Evolutionary conservation across 1,139 yeast genomes (phyloP).

Genomic region (Geotrichum bryndzae): DNA sequence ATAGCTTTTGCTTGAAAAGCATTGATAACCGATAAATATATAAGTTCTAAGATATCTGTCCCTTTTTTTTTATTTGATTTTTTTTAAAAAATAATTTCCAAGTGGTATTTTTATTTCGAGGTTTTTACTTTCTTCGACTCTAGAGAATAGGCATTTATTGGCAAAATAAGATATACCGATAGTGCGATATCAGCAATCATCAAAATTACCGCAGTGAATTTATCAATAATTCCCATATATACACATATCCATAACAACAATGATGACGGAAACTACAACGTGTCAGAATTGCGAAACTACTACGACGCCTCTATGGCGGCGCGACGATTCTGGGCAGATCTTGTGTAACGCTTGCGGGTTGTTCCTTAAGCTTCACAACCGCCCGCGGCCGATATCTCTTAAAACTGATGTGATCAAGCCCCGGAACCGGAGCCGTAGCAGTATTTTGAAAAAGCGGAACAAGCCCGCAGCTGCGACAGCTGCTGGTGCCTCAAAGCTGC

Average conservation of each 20-base stretch:
- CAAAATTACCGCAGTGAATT: neutral
- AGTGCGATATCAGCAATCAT: neutral
- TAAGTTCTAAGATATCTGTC: neutral
- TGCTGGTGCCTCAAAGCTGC: neutral
- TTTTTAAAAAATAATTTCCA: neutral
- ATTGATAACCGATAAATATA: neutral
- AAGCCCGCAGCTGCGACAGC: neutral
- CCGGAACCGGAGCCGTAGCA: constrained; percentile 54
- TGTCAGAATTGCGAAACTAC: constrained; percentile 88
- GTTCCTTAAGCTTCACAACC: constrained; percentile 80
- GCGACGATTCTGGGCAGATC: constrained; percentile 90
- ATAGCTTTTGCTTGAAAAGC: neutral
- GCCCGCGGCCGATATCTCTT: constrained; percentile 82
- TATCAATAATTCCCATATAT: neutral
- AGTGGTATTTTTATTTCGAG: neutral
- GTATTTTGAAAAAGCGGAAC: neutral
- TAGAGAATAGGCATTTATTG: neutral
- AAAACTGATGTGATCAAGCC: constrained; percentile 90
- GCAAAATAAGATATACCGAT: neutral
- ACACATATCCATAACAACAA: neutral
- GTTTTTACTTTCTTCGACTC: neutral
- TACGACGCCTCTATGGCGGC: constrained; percentile 88
- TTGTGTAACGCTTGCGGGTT: constrained; percentile 92
- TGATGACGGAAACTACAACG: constrained; percentile 41
- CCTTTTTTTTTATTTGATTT: neutral